Base-by-base conservation (phyloP, 345 rosid species). In the Rhodamnia argentea region DNA sequence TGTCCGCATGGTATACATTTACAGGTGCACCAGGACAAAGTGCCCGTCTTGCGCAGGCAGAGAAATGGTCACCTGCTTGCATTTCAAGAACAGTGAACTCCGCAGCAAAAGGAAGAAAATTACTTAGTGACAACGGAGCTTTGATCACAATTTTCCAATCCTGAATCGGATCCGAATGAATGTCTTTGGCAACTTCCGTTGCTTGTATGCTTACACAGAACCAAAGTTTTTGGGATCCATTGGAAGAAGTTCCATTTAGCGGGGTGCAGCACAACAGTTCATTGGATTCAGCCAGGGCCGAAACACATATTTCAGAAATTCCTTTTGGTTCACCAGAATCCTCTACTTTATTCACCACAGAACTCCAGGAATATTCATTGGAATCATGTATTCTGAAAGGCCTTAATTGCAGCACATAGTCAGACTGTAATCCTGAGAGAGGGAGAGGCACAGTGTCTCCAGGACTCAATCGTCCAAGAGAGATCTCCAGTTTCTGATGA, bases 111-210 rank as follows among this genome's bases (percentile, higher is more conserved):
- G 99, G 99, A 91, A 97, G 99, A 90, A 90, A 94, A 87, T 92
- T 95, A 89, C 94, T 87, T 86, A 97, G 88, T 81, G 94, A 94
- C 81, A 97, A 89, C 37, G 99, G 99, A 58, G 99, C 88, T 88
- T 95, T 97, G 85, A 97, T 88, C 87, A 92, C 94, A 88, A 97
- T 90, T 88, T 85, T 91, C 99, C 99, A 97, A 89, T 97, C 99
- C 88, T 95, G 93, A 89, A 96, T 96, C 53, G 98, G 95, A 89
- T 96, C 91, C 5, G 92, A 93, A 84, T 85, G 93, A 22, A 94
- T 90, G 89, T 95, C 99, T 89, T 94, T 96, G 83, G 98, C 96
- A 89, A 97, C 92, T 90, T 95, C 96, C 18, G 92, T 90, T 53
- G 98, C 95, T 89, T 93, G 95, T 87, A 91, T 90, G 90, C 90